phyloP scores from a whole-genome alignment of 768 basidiomycete species.

The Rhodotorula graminis region DNA sequence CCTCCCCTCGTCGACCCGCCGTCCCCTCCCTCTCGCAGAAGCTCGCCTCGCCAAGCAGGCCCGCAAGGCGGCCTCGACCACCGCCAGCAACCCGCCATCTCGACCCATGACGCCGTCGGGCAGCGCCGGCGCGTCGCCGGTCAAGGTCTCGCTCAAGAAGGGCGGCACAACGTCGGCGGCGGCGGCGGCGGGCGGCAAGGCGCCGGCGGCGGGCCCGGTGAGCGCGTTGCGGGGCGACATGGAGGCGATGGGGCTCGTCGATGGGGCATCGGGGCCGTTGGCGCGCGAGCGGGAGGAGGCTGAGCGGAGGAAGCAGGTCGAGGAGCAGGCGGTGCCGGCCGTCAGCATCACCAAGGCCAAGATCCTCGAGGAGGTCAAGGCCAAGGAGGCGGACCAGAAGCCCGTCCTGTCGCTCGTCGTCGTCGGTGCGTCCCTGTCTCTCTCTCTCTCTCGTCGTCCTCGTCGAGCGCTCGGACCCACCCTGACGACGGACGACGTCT shows the following conservation, averaged over 20 bases:
- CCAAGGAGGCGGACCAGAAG: conserved; percentile 54
- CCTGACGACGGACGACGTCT: background rate
- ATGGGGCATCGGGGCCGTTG: conserved; percentile 62
- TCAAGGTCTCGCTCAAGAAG: background rate
- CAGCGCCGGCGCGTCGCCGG: background rate
- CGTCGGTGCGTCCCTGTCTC: conserved; percentile 61
- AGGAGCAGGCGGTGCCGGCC: conserved; percentile 58
- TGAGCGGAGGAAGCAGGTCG: conserved; percentile 47
- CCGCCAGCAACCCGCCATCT: background rate
- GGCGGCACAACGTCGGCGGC: no score
- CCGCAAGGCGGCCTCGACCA: background rate
- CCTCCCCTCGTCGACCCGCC: background rate
- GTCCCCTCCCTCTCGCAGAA: conserved; percentile 24
- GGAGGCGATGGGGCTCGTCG: conserved; percentile 24
- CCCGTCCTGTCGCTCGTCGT: conserved; percentile 80
- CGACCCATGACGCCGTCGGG: background rate
- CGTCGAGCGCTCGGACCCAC: no score
- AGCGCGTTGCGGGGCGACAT: conserved; percentile 20
- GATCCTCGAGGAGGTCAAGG: conserved; percentile 71
- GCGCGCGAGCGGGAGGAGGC: conserved; percentile 58
- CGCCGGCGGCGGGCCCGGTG: background rate
- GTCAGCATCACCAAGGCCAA: conserved; percentile 70
- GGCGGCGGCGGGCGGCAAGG: background rate
- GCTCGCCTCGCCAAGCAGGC: conserved; percentile 17
- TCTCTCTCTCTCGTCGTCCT: background rate